Conservation (phyloP, 495 filamentous ascomycete species). For the Jackrogersella minutella region DNA sequence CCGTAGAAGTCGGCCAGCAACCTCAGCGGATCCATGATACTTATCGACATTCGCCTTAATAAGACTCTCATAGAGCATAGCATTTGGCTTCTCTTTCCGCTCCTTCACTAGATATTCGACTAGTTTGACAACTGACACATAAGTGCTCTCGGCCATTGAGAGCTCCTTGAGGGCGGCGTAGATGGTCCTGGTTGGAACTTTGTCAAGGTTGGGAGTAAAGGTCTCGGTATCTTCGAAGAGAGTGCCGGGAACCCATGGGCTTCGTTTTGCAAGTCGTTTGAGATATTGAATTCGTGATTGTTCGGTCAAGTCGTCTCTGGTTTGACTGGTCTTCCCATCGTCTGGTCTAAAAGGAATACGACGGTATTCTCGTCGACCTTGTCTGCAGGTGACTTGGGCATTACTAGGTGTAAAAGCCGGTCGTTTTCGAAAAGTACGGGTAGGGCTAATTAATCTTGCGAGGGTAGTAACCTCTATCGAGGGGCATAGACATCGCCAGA, state of each 20-base stretch:
- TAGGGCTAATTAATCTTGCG: constrained; percentile 33
- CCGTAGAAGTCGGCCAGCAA: constrained; percentile 65
- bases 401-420: constrained; percentile 8
- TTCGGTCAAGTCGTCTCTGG: constrained; percentile 1
- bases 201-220: constrained; percentile 30
- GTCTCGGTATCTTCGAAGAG: constrained; percentile 22
- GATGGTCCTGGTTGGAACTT: constrained; percentile 47
- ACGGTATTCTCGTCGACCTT: constrained; percentile 26
- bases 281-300: constrained; percentile 35
- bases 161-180: constrained; percentile 57
- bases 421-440: constrained; percentile 23
- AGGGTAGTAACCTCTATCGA: constrained; percentile 55
- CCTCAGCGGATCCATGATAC: constrained; percentile 67
- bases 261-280: constrained; percentile 36
- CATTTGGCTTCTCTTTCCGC: constrained; percentile 68
- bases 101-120: constrained; percentile 67
- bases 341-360: background rate
- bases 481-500: constrained; percentile 74
- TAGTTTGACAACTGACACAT: constrained; percentile 47
- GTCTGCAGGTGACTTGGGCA: constrained; percentile 2
- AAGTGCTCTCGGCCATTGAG: constrained; percentile 39
- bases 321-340: too few species aligned
- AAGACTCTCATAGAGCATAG: constrained; percentile 74
- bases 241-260: constrained; percentile 38
- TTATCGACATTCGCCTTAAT: constrained; percentile 73